Percentiles rank a stretch among this genome's conserved stretches.
Evolutionary conservation across 83 land plant genomes (phyloP).

Genomic region (Picea mariana): DNA sequence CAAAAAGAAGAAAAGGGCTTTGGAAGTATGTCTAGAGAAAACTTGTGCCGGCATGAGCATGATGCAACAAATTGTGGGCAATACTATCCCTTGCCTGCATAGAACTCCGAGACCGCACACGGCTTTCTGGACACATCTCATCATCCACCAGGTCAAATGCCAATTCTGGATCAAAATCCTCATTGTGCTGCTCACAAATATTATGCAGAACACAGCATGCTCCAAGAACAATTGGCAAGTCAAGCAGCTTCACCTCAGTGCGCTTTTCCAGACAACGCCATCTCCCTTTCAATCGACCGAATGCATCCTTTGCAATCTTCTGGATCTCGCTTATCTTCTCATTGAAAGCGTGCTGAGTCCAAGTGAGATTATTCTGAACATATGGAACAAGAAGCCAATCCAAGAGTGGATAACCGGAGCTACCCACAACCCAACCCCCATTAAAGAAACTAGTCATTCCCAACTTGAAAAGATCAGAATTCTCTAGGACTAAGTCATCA

Average conservation of each 20-base stretch:
- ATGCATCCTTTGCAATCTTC: slow-evolving; percentile 61
- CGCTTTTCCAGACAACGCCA: slow-evolving; percentile 92
- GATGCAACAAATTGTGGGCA: slow-evolving; percentile 88
- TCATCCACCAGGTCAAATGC: slow-evolving; percentile 68
- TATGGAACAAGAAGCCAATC: slow-evolving; percentile 98
- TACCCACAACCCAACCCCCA: slow-evolving; percentile 81
- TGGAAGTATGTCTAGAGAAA: too few relatives aligned
- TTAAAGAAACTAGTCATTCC: slow-evolving; percentile 56
- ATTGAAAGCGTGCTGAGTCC: slow-evolving; percentile 94
- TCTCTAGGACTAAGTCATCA: slow-evolving; percentile 91
- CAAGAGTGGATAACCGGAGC: slow-evolving; percentile 76
- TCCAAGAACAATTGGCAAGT: slow-evolving; percentile 89
- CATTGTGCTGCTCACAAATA: slow-evolving; percentile 79
- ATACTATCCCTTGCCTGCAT: slow-evolving; percentile 73
- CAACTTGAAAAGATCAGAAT: slow-evolving; percentile 69
- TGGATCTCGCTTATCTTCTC: slow-evolving; percentile 80
- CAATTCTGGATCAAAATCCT: slow-evolving; percentile 65
- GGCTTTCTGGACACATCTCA: slow-evolving; percentile 66
- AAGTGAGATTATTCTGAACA: slow-evolving; percentile 75
- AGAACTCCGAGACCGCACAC: slow-evolving; percentile 39
- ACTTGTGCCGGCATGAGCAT: slow-evolving; percentile 55
- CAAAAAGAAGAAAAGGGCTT: too few relatives aligned
- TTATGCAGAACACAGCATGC: slow-evolving; percentile 97
- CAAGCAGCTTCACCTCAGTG: slow-evolving; percentile 95
- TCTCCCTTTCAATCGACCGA: slow-evolving; percentile 81